Evolutionary conservation across 495 filamentous ascomycete species (phyloP), one percentile per base, ranked within the genome.

Genomic region (Immersiella caudata): DNA sequence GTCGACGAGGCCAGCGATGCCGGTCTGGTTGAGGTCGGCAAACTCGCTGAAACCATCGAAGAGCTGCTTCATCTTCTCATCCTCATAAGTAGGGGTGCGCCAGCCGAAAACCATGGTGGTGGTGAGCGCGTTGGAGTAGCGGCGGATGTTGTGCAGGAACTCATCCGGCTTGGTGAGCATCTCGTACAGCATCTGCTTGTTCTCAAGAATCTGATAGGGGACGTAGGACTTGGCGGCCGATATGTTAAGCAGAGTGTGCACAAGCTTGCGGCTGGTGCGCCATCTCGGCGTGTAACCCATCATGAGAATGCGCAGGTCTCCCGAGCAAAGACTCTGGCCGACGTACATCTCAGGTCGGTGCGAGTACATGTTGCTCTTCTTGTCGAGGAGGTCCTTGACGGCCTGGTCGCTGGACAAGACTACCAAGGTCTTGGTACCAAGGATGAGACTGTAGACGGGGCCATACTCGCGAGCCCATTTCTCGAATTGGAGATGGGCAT

Each of bases 101-200:
- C 79, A 86, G 40, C 85, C 85, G 65, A 82, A 88, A 7, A 85
- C 76, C 82, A 87, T 86, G 25, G 79, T 82, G 8, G 84, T 87
- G 5, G 83, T 83, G n/a, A 87, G 73, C 6, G 84, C 78, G 66
- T 82, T 83, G 21, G 83, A 79, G 71, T 84, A 88, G 52, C 84
- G 79, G 12, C 84, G 79, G 55, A 87, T 81, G 67, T 85, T 80
- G 58, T 83, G 75, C n/a, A 83, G 66, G 72, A 83, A 76, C 60
- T 70, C 18, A 60, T 83, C 62, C 6, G 78, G 78, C 24, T 72
- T 62, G 14, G 76, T 75, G 7, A 82, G 68, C 52, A 85, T 69
- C 29, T 80, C 82, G 60, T 75, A 67, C 8, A 85, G 73, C 82
- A 85, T 82, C 58, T 79, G 74, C 71, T 79, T 80, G 72, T 81